These are phyloP conservation scores for Prunus armeniaca DNA, from an alignment of 306 rosid species.

Conservation along the genomic window DNA sequence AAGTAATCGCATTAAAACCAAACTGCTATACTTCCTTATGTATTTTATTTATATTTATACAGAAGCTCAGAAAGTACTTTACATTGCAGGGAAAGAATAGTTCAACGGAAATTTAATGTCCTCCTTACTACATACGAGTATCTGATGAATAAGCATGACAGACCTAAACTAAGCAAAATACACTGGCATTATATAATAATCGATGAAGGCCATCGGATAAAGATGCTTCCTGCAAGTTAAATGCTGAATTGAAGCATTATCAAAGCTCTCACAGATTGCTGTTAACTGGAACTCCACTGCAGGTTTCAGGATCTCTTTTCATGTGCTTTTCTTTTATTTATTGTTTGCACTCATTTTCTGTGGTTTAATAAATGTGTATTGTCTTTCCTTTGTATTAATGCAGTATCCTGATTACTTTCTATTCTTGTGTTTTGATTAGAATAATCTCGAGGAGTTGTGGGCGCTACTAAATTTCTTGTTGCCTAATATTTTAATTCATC, in stretches of 20 bases:
- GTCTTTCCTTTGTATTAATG: constrained; percentile 15
- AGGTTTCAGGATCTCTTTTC: constrained; percentile 50
- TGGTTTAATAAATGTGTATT: constrained; percentile 13
- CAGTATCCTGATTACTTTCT: constrained; percentile 26
- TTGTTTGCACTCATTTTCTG: background rate
- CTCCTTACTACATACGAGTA: constrained; percentile 96
- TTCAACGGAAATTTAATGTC: constrained; percentile 93
- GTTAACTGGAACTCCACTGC: constrained; percentile 98
- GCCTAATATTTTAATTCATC: constrained; percentile 96
- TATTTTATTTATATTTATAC: constrained; percentile 11
- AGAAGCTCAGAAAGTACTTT: constrained; percentile 25
- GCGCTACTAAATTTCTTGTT: constrained; percentile 95
- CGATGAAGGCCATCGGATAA: constrained; percentile 99
- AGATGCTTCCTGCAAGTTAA: constrained; percentile 99
- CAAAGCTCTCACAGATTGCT: constrained; percentile 96
- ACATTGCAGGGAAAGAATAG: constrained; percentile 81
- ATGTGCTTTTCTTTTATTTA: constrained; percentile 10
- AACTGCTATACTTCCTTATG: background rate
- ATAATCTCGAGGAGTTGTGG: constrained; percentile 98
- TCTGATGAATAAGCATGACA: constrained; percentile 99
- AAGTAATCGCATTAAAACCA: constrained; percentile 56
- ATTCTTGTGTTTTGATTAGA: constrained; percentile 47
- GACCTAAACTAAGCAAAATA: constrained; percentile 93
- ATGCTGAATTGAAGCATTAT: constrained; percentile 88
- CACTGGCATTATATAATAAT: constrained; percentile 97